Evolutionary conservation across 441 rosid genomes (phyloP).

Genomic region (Populus tomentosa): DNA sequence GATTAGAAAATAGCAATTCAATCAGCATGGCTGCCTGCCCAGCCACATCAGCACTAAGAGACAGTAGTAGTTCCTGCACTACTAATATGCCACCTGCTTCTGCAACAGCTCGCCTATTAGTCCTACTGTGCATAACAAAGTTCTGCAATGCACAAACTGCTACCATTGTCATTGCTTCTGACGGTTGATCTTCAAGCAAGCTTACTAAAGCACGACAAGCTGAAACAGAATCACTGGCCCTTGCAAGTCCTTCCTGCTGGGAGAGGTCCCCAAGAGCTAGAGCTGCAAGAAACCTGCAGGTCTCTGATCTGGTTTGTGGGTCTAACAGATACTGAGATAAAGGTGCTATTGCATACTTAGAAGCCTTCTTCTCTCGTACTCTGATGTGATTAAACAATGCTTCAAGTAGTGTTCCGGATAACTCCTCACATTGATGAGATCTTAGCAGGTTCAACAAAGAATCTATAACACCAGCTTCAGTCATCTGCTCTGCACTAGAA

Average conservation of each 20-base stretch:
- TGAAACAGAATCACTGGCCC: conserved; percentile 68
- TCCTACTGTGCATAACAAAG: conserved; percentile 81
- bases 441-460: conserved; percentile 69
- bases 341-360: conserved; percentile 75
- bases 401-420: conserved; percentile 69
- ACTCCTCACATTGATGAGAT: conserved; percentile 89
- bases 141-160: conserved; percentile 79
- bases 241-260: conserved; percentile 77
- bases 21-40: conserved; percentile 86
- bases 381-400: conserved; percentile 61
- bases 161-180: conserved; percentile 77
- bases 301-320: conserved; percentile 71
- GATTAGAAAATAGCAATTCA: conserved; percentile 77
- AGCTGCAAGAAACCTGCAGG: conserved; percentile 78
- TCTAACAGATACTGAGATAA: conserved; percentile 82
- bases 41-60: conserved; percentile 53
- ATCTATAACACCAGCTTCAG: conserved; percentile 74
- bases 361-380: conserved; percentile 73
- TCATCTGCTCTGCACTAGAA: conserved; percentile 63
- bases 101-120: conserved; percentile 84
- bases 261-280: conserved; percentile 74
- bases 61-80: conserved; percentile 64
- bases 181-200: conserved; percentile 70
- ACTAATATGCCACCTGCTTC: conserved; percentile 88
- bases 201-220: conserved; percentile 82